These are phyloP conservation scores for Daldinia childiae DNA, from an alignment of 495 filamentous ascomycete species.

Conservation along the genomic window DNA sequence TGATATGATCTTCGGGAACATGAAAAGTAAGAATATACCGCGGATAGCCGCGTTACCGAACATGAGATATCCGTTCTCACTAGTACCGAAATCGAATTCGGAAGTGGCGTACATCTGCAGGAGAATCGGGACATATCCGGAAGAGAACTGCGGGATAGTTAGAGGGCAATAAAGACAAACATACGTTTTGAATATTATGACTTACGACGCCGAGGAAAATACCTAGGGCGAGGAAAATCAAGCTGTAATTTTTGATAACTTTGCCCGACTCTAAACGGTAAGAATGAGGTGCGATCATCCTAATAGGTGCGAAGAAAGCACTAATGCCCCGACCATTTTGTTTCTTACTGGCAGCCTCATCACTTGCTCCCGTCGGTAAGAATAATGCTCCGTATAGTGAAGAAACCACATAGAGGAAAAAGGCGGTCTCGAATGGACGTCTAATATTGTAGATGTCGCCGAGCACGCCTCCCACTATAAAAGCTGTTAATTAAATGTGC, in stretches of 20 bases:
- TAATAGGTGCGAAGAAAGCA: slow-evolving; percentile 63
- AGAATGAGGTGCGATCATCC: slow-evolving; percentile 59
- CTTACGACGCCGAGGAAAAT: slow-evolving; percentile 64
- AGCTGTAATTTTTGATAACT: slow-evolving; percentile 57
- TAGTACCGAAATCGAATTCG: slow-evolving; percentile 61
- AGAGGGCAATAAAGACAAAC: neutral
- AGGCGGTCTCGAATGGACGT: slow-evolving; percentile 62
- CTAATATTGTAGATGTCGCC: slow-evolving; percentile 61
- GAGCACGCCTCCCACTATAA: slow-evolving; percentile 60
- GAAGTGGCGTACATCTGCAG: slow-evolving; percentile 66
- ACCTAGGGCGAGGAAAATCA: slow-evolving; percentile 62
- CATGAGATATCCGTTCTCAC: slow-evolving; percentile 64
- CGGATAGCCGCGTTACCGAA: slow-evolving; percentile 62
- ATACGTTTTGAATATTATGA: neutral
- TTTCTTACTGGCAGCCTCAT: slow-evolving; percentile 39
- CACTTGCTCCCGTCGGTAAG: slow-evolving; percentile 30
- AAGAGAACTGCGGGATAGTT: slow-evolving; percentile 53
- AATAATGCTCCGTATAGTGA: slow-evolving; percentile 50
- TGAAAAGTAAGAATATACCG: slow-evolving; percentile 62
- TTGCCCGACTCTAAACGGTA: slow-evolving; percentile 54
- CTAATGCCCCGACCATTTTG: slow-evolving; percentile 47
- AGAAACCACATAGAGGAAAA: slow-evolving; percentile 56
- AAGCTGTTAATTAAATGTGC: slow-evolving; percentile 5
- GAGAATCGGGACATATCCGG: slow-evolving; percentile 61
- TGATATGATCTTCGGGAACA: slow-evolving; percentile 64